Evolutionary conservation across 148 eudicot species (phyloP), one percentile per base, ranked within the genome.

Genomic region (Pharnaceum exiguum): DNA sequence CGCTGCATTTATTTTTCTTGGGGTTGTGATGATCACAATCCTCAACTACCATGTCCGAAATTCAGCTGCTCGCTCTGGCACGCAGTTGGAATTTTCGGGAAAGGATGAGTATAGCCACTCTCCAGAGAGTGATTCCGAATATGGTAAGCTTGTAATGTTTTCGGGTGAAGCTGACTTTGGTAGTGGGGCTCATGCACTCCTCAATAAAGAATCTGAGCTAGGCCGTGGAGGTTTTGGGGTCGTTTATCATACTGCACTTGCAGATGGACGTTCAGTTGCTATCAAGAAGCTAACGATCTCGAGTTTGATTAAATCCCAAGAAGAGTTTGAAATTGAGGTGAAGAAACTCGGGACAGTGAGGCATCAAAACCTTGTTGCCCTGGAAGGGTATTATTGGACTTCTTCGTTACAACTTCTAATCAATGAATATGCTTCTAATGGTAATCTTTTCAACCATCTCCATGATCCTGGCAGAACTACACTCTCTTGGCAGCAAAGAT

Each of bases 91-190:
- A 8, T 76, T 76, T 36, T 73, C 84, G 0, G 79, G 65, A 36
- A 79, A 75, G 15, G 97, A 82, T 36, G 89, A 83, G 24, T 77
- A 68, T 31, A 78, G 84, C 51, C 70, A 65, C 32, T 82, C 95
- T 15, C 87, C 83, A 26, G 68, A 66, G 9, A 79, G 75, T 13
- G 89, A 81, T 48, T 77, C 94, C 18, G 80, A 79, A 57, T 83
- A 78, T 51, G 97, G 97, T 22, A 90, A 90, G 69, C 87, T 90
- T 51, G 97, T 90, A n/a, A 82, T 90, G 96, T 87, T 90, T 55
- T 78, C 93, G 2, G 84, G 87, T 48, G 87, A 87, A 12, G 81
- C 82, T 51, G 90, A 78, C 46, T 87, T 90, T 55, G 87, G 68
- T 4, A 31, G 62, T 7, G 96, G 96, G 63, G 77, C 85, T 32